phyloP scores from a whole-genome alignment of 495 filamentous ascomycete species.

The Aspergillus conjunctus region DNA sequence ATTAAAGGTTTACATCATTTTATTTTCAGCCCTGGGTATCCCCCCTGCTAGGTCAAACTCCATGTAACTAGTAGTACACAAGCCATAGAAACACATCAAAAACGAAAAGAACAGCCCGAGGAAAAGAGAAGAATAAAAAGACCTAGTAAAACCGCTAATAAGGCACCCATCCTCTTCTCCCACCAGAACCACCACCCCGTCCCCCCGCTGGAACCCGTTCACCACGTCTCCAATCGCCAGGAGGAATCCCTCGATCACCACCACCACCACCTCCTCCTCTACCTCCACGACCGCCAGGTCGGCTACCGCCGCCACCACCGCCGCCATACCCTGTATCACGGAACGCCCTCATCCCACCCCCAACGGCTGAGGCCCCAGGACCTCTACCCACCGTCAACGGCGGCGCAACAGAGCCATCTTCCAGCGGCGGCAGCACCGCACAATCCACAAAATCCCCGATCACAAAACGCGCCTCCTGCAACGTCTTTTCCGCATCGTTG shows the following conservation, averaged over 20 bases:
- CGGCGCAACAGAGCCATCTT: slow-evolving; percentile 72
- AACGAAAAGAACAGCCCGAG: slow-evolving; percentile 4
- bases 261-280: slow-evolving; percentile 35
- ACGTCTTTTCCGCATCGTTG: slow-evolving; percentile 69
- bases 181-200: slow-evolving; percentile 13
- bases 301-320: slow-evolving; percentile 36
- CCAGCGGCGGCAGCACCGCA: slow-evolving; percentile 73
- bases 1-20: background rate
- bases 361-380: slow-evolving; percentile 25
- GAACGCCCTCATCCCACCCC: slow-evolving; percentile 50
- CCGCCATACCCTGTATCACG: slow-evolving; percentile 50
- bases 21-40: slow-evolving; percentile 20
- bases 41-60: slow-evolving; percentile 20
- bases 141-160: slow-evolving; percentile 31
- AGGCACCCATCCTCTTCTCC: slow-evolving; percentile 48
- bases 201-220: slow-evolving; percentile 46
- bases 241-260: slow-evolving; percentile 34
- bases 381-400: slow-evolving; percentile 42
- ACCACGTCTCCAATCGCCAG: slow-evolving; percentile 49
- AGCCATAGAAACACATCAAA: slow-evolving; percentile 1
- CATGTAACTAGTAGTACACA: slow-evolving; percentile 17
- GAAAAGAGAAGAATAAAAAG: slow-evolving; percentile 6
- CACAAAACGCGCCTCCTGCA: slow-evolving; percentile 76
- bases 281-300: slow-evolving; percentile 35
- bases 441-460: slow-evolving; percentile 86